phyloP scores from a whole-genome alignment of 2,329 filamentous ascomycete species.

The Claviceps africana region DNA sequence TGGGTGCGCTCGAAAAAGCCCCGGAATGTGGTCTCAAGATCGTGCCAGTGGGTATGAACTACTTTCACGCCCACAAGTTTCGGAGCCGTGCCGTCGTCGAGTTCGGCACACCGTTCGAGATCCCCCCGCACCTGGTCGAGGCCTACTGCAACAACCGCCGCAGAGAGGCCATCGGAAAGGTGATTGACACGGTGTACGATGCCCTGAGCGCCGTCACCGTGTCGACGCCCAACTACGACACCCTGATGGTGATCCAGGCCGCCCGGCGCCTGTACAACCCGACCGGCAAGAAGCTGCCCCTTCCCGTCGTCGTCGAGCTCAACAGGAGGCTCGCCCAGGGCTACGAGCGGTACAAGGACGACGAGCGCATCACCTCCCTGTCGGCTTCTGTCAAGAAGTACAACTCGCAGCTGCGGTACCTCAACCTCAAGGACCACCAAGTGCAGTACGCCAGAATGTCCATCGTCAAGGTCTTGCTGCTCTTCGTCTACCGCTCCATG shows the following conservation, averaged over 20 bases:
- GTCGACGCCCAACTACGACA: slow-evolving; percentile 86
- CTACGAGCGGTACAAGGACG: slow-evolving; percentile 84
- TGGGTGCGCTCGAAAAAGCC: slow-evolving; percentile 73
- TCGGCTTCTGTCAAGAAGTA: slow-evolving; percentile 68
- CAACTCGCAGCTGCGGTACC: slow-evolving; percentile 71
- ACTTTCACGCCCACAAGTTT: slow-evolving; percentile 98
- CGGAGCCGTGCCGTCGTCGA: slow-evolving; percentile 90
- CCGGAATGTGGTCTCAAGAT: slow-evolving; percentile 85
- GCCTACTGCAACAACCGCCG: slow-evolving; percentile 74
- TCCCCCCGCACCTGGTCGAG: slow-evolving; percentile 68
- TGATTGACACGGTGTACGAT: slow-evolving; percentile 78
- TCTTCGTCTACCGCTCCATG: slow-evolving; percentile 62
- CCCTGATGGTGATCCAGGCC: slow-evolving; percentile 91
- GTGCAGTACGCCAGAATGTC: slow-evolving; percentile 83
- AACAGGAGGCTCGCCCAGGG: slow-evolving; percentile 84
- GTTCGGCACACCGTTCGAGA: slow-evolving; percentile 79
- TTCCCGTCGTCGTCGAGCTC: slow-evolving; percentile 85
- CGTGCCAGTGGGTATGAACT: slow-evolving; percentile 97
- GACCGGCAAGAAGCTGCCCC: slow-evolving; percentile 80
- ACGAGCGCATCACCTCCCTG: slow-evolving; percentile 65
- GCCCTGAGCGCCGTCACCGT: slow-evolving; percentile 79
- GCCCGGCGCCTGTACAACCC: slow-evolving; percentile 87
- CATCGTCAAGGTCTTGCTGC: slow-evolving; percentile 57
- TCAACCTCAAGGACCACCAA: slow-evolving; percentile 87
- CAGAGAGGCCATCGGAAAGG: slow-evolving; percentile 71